Conservation (phyloP, 306 rosid genomes). For the Canavalia gladiata region DNA sequence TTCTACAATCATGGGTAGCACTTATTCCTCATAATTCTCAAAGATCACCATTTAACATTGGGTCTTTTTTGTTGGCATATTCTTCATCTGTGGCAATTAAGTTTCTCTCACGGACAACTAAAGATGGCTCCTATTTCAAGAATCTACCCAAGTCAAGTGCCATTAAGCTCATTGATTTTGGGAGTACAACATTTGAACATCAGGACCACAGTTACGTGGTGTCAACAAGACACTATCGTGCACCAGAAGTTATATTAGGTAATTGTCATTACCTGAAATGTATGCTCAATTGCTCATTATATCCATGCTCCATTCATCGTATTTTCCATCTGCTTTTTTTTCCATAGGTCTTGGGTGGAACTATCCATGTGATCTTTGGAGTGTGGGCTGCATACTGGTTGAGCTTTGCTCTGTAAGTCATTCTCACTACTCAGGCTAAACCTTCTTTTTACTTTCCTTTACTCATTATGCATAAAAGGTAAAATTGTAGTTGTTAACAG, state of each 20-base stretch:
- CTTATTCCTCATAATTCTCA: slow-evolving; percentile 18
- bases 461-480: not conserved
- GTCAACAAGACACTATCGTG: slow-evolving; percentile 89
- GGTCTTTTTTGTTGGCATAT: not conserved
- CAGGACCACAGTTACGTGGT: slow-evolving; percentile 86
- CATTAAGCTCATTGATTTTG: slow-evolving; percentile 89
- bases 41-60: slow-evolving; percentile 20
- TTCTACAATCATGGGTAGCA: slow-evolving; percentile 11
- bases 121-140: slow-evolving; percentile 81
- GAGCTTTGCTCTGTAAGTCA: slow-evolving; percentile 91
- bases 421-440: not conserved
- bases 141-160: slow-evolving; percentile 82
- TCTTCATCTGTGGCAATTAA: slow-evolving; percentile 48
- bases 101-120: slow-evolving; percentile 68
- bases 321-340: slow-evolving; percentile 40
- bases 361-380: slow-evolving; percentile 91
- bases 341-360: slow-evolving; percentile 89
- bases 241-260: slow-evolving; percentile 88
- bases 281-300: not conserved
- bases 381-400: slow-evolving; percentile 87
- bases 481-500: not conserved
- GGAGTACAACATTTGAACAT: slow-evolving; percentile 84
- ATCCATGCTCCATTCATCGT: slow-evolving; percentile 10
- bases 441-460: not conserved
- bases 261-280: slow-evolving; percentile 44